phyloP scores from a whole-genome alignment of 2,329 filamentous ascomycete species.

The Emydomyces testavorans region DNA sequence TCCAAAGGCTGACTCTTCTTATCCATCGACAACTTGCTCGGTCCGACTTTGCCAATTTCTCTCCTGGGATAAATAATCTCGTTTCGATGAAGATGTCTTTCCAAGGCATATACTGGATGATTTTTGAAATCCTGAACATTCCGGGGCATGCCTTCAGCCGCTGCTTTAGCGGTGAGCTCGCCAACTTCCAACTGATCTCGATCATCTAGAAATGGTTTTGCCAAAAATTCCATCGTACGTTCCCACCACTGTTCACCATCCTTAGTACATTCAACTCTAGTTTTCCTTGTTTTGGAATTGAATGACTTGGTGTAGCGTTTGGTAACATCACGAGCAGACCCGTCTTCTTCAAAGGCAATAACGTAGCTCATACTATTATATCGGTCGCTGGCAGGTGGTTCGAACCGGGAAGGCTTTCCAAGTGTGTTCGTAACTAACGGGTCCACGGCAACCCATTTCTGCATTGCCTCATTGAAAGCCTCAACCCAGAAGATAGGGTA shows the following conservation, averaged over 20 bases:
- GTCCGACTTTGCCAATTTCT: slow-evolving; percentile 65
- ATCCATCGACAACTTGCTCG: slow-evolving; percentile 32
- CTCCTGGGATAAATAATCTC: slow-evolving; percentile 67
- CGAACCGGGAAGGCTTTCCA: slow-evolving; percentile 62
- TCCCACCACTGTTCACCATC: slow-evolving; percentile 48
- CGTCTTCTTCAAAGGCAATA: slow-evolving; percentile 72
- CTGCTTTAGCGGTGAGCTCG: slow-evolving; percentile 59
- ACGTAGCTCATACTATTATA: slow-evolving; percentile 73
- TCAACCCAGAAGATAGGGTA: slow-evolving; percentile 93
- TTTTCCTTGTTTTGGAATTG: slow-evolving; percentile 75
- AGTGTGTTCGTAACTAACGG: slow-evolving; percentile 70
- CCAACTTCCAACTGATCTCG: slow-evolving; percentile 75
- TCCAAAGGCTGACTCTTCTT: slow-evolving; percentile 52
- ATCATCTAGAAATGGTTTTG: slow-evolving; percentile 42
- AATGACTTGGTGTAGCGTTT: slow-evolving; percentile 76
- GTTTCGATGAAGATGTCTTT: slow-evolving; percentile 70
- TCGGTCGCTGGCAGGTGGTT: slow-evolving; percentile 68
- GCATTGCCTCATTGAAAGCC: slow-evolving; percentile 69
- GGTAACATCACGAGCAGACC: slow-evolving; percentile 71
- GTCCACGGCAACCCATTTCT: slow-evolving; percentile 88
- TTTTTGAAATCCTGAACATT: slow-evolving; percentile 80
- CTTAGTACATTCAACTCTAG: slow-evolving; percentile 60
- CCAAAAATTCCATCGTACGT: slow-evolving; percentile 33
- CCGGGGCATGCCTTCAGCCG: slow-evolving; percentile 70
- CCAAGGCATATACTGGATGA: slow-evolving; percentile 72